A percentile compares a stretch with the other conserved stretches of the same genome.
Conservation (phyloP, 441 rosid genomes). For the Populus trichocarpa region DNA sequence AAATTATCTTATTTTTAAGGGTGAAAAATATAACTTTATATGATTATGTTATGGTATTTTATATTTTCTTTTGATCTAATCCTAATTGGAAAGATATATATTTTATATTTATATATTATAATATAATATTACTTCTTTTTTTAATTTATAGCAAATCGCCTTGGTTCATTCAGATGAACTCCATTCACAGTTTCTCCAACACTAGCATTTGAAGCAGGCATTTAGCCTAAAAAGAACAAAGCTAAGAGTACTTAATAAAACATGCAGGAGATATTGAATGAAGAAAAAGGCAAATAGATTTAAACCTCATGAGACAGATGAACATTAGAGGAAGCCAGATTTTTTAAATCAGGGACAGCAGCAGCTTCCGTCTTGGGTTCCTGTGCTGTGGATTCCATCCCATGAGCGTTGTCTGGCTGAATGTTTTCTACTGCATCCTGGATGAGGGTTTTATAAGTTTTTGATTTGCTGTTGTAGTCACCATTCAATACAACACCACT, state of each 20-base stretch:
- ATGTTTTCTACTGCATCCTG: conserved; percentile 31
- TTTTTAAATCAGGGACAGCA: conserved; percentile 36
- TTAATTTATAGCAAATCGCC: no score
- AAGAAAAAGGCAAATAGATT: background rate
- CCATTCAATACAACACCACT: conserved; percentile 42
- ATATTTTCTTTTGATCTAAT: no score
- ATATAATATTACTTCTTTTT: no score
- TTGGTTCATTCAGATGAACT: background rate
- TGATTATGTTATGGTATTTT: no score
- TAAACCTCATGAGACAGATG: conserved; percentile 48
- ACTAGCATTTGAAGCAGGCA: background rate
- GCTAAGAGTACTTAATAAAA: background rate
- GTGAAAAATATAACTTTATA: no score
- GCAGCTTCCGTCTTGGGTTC: conserved; percentile 35
- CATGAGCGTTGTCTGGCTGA: conserved; percentile 35
- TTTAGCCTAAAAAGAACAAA: background rate
- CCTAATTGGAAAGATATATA: no score
- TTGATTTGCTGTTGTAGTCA: conserved; percentile 45
- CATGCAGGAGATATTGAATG: background rate
- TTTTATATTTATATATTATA: no score
- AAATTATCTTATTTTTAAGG: no score
- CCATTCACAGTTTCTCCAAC: background rate
- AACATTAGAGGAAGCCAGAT: conserved; percentile 28
- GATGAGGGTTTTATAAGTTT: conserved; percentile 29
- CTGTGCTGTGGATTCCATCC: conserved; percentile 33